Evolutionary conservation across 2,329 filamentous ascomycete species (phyloP).

Genomic region (Diaporthe nobilis): DNA sequence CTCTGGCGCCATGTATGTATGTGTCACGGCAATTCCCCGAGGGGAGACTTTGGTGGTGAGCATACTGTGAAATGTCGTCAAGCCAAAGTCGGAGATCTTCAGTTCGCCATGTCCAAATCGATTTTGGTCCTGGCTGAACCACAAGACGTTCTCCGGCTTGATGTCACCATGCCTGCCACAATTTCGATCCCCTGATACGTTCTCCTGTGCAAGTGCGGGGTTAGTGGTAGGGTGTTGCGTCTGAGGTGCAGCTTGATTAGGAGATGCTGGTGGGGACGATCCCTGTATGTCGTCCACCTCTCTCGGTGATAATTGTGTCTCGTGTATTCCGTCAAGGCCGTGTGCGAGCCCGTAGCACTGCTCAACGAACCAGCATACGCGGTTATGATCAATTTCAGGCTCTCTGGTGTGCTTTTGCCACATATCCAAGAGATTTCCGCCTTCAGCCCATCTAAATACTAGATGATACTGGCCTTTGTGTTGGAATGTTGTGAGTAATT

Average conservation of each 20-base stretch:
- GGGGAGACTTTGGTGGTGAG: not conserved
- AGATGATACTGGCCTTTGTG: not conserved
- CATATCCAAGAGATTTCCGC: not conserved
- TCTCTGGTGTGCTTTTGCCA: not conserved
- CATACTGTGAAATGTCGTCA: not conserved
- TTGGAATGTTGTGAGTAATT: not conserved
- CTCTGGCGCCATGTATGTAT: constrained; percentile 12
- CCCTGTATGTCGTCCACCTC: not conserved
- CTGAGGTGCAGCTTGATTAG: not conserved
- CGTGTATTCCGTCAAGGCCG: not conserved
- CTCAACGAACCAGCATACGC: not conserved
- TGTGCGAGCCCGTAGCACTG: constrained; percentile 1
- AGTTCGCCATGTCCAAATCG: not conserved
- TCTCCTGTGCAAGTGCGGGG: not conserved
- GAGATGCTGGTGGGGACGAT: not conserved
- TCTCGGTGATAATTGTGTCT: not conserved
- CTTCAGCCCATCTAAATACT: constrained; percentile 12
- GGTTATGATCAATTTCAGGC: not conserved
- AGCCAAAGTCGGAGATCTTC: not conserved
- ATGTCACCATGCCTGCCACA: constrained; percentile 17
- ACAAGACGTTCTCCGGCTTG: constrained; percentile 2
- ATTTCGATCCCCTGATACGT: not conserved
- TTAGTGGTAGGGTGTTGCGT: too few relatives aligned
- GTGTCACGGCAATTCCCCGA: not conserved
- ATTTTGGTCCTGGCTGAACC: not conserved